Percentiles rank a stretch among this genome's conserved stretches.
These are phyloP conservation scores for Cucumis sativus DNA, from an alignment of 306 rosid genomes.

Conservation along the genomic window Cucumber_9930_V3 NC_026660.2:21480501-21481000, in stretches of 20 bases:
- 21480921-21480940: neutral
- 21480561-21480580: constrained; percentile 80
- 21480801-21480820: neutral
- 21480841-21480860: constrained; percentile 56
- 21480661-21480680: constrained; percentile 13
- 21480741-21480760: constrained; percentile 65
- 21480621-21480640: neutral
- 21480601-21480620: constrained; percentile 55
- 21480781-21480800: constrained; percentile 5
- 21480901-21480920: constrained; percentile 61
- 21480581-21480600: constrained; percentile 51
- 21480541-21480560: constrained; percentile 65
- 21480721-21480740: constrained; percentile 48
- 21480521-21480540: constrained; percentile 37
- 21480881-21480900: constrained; percentile 38
- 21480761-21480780: constrained; percentile 27
- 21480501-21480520: neutral
- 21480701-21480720: constrained; percentile 41
- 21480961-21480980: neutral
- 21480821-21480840: constrained; percentile 31
- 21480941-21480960: neutral
- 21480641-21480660: constrained; percentile 17
- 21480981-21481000: neutral
- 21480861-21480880: constrained; percentile 49
- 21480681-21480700: constrained; percentile 85